Evolutionary conservation across 2,329 filamentous ascomycete species (phyloP).

Genomic region (Hypoxylon sp.): DNA sequence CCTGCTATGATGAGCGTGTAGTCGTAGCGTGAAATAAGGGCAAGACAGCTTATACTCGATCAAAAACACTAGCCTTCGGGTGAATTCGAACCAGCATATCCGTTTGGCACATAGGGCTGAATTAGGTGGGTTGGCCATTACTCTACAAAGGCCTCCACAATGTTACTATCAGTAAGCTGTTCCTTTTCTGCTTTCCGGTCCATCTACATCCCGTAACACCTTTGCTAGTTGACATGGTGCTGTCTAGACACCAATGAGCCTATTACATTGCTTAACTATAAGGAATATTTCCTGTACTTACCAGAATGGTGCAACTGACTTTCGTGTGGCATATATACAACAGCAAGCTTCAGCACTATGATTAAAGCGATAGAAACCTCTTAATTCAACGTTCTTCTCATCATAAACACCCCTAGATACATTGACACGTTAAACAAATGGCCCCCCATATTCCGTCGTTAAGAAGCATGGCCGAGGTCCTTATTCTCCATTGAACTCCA

Average conservation of each 20-base stretch:
- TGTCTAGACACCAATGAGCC: no score
- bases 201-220: background rate
- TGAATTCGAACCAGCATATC: background rate
- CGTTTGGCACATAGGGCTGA: background rate
- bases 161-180: background rate
- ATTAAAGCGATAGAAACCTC: background rate
- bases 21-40: background rate
- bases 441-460: background rate
- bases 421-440: background rate
- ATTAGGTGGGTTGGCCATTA: background rate
- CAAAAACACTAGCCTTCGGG: background rate
- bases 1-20: background rate
- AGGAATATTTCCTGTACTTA: background rate
- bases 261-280: no score
- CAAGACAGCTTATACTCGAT: background rate
- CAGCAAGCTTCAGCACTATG: background rate
- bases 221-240: background rate
- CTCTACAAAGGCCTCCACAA: background rate
- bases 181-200: background rate
- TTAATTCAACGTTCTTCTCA: background rate
- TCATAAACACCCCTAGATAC: background rate
- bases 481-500: slow-evolving; percentile 8
- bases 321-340: background rate
- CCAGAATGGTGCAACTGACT: background rate
- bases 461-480: background rate